phyloP scores from a whole-genome alignment of 805 yeast genomes.

The Dipodascus albidus region DNA sequence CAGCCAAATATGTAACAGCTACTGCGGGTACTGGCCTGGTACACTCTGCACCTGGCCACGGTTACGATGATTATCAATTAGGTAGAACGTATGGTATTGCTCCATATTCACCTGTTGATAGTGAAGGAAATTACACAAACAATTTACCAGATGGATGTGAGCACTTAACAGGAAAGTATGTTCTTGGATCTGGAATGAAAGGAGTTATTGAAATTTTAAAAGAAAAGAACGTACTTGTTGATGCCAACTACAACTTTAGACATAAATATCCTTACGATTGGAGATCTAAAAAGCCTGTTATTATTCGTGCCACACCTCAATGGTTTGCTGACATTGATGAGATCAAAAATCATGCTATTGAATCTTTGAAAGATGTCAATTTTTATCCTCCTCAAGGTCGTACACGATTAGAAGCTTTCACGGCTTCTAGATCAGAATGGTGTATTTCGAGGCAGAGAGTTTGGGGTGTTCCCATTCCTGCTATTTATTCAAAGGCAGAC shows the following conservation, averaged over 20 bases:
- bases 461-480: slow-evolving; percentile 99
- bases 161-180: slow-evolving; percentile 42
- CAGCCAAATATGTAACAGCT: slow-evolving; percentile 73
- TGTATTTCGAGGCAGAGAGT: slow-evolving; percentile 91
- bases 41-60: slow-evolving; percentile 97
- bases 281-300: slow-evolving; percentile 93
- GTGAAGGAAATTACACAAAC: slow-evolving; percentile 51
- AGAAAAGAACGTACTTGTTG: slow-evolving; percentile 34
- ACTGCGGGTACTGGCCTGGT: slow-evolving; percentile 90
- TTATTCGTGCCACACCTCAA: slow-evolving; percentile 90
- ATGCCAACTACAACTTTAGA: slow-evolving; percentile 37
- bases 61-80: slow-evolving; percentile 78
- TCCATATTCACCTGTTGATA: slow-evolving; percentile 71
- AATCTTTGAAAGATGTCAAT: slow-evolving; percentile 47
- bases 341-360: slow-evolving; percentile 51
- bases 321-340: slow-evolving; percentile 86
- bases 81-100: slow-evolving; percentile 47
- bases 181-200: slow-evolving; percentile 47
- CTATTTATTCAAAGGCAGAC: slow-evolving; percentile 48
- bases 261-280: slow-evolving; percentile 97
- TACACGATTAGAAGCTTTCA: slow-evolving; percentile 60
- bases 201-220: slow-evolving; percentile 34
- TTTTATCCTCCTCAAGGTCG: slow-evolving; percentile 69
- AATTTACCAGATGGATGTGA: slow-evolving; percentile 31
- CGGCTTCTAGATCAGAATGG: slow-evolving; percentile 82